A percentile compares a stretch with the other conserved stretches of the same genome.
phyloP scores from a whole-genome alignment of 2,329 filamentous ascomycete species.

The Fusarium vanettenii region DNA sequence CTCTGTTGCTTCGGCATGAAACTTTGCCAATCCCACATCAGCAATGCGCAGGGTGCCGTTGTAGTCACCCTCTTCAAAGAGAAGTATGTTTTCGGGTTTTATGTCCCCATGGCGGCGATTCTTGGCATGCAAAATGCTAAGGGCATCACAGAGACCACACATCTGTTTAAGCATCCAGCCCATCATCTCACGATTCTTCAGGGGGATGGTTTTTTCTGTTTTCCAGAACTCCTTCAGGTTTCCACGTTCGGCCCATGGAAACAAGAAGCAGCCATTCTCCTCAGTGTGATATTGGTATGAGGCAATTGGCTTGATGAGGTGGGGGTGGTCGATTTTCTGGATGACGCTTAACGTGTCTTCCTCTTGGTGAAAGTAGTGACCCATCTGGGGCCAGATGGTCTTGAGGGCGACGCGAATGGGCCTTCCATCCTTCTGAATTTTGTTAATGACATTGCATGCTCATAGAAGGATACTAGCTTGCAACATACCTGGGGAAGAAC shows the following conservation, averaged over 20 bases:
- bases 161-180: not conserved
- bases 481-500: not conserved
- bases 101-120: not conserved
- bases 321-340: not conserved
- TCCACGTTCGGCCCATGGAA: constrained; percentile 7
- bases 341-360: not conserved
- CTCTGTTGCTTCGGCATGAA: not conserved
- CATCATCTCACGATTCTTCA: not conserved
- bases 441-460: not conserved
- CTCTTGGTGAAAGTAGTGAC: not conserved
- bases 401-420: not conserved
- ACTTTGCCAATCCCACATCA: not conserved
- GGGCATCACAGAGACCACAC: not conserved
- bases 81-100: constrained; percentile 6
- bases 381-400: not conserved
- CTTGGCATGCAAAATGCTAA: not conserved
- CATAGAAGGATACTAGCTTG: no score
- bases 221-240: not conserved
- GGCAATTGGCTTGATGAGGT: constrained; percentile 11
- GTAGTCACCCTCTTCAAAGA: not conserved
- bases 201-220: fast-evolving
- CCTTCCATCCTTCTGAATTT: not conserved
- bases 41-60: not conserved
- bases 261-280: not conserved
- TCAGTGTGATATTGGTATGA: not conserved